Conservation (phyloP, 768 basidiomycete genomes). For the Candolleomyces eurysporus region DNA sequence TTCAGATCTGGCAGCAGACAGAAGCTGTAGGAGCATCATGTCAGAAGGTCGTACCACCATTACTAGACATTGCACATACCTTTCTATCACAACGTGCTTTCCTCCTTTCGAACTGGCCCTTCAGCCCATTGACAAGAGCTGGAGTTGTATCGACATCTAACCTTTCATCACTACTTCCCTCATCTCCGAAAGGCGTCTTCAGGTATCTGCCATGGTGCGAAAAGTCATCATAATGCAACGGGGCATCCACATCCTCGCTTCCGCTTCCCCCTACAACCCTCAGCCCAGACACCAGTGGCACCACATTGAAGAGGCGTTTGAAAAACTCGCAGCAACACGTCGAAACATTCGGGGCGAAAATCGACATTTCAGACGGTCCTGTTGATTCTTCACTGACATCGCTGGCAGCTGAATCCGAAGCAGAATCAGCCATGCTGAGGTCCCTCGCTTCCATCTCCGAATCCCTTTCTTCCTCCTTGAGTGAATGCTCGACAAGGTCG, state of each 20-base stretch:
- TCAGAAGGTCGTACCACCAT: not conserved
- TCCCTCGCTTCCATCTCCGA: not conserved
- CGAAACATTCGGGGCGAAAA: not conserved
- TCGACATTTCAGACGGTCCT: not conserved
- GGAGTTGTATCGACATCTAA: not conserved
- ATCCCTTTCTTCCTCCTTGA: not conserved
- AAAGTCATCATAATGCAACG: not conserved
- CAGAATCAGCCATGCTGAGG: not conserved
- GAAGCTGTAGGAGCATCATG: not conserved
- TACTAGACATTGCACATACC: not conserved
- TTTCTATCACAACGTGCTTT: not conserved
- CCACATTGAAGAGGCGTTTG: not conserved
- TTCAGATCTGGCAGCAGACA: not conserved
- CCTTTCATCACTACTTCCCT: not conserved
- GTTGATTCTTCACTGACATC: not conserved
- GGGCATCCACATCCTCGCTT: not conserved
- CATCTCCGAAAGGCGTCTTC: not conserved
- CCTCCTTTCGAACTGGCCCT: not conserved
- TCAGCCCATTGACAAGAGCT: not conserved
- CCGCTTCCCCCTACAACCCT: not conserved
- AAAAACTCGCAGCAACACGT: conserved; percentile 9
- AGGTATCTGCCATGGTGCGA: not conserved
- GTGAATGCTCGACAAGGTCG: not conserved
- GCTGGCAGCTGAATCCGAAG: not conserved
- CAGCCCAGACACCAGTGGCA: not conserved